Conservation (phyloP, 2,329 filamentous ascomycete genomes). For the Saccharata proteae region DNA sequence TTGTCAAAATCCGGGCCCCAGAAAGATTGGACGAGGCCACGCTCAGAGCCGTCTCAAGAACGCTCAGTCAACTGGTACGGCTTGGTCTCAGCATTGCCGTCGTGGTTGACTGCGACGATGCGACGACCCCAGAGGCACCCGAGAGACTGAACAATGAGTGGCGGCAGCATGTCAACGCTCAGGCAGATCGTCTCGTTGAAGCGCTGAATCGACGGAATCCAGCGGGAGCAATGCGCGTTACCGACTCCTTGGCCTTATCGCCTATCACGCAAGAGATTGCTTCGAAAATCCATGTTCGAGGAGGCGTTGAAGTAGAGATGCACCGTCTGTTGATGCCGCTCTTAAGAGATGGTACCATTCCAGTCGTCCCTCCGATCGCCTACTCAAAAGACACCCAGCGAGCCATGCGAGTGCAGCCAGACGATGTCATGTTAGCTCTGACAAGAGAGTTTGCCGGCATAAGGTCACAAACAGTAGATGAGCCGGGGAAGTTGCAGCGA, state of each 20-base stretch:
- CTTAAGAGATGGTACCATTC: slow-evolving; percentile 55
- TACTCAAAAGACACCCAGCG: slow-evolving; percentile 35
- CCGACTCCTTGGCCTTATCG: slow-evolving; percentile 38
- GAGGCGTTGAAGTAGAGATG: slow-evolving; percentile 28
- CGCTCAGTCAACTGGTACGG: slow-evolving; percentile 68
- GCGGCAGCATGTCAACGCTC: slow-evolving; percentile 41
- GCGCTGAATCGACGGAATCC: slow-evolving; percentile 60
- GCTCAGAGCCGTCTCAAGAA: slow-evolving; percentile 66
- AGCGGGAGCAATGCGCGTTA: slow-evolving; percentile 56
- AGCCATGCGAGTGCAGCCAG: slow-evolving; percentile 35
- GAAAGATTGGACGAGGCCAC: slow-evolving; percentile 57
- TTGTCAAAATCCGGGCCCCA: slow-evolving; percentile 72
- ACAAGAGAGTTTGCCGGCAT: slow-evolving; percentile 64
- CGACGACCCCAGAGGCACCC: slow-evolving; percentile 19
- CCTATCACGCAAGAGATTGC: slow-evolving; percentile 17
- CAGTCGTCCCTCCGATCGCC: slow-evolving; percentile 55
- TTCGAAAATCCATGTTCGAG: slow-evolving; percentile 22
- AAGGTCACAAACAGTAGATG: slow-evolving; percentile 24
- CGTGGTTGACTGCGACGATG: slow-evolving; percentile 59
- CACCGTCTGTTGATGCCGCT: slow-evolving; percentile 49
- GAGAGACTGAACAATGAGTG: slow-evolving; percentile 18
- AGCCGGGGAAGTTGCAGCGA: no score
- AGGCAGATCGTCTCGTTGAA: slow-evolving; percentile 61
- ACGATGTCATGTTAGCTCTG: slow-evolving; percentile 63
- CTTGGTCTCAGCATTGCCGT: slow-evolving; percentile 75